A percentile compares a stretch with the other conserved stretches of the same genome.
These are phyloP conservation scores for Calonectria ilicicola DNA, from an alignment of 2,329 filamentous ascomycete species.

Conservation along the genomic window DNA sequence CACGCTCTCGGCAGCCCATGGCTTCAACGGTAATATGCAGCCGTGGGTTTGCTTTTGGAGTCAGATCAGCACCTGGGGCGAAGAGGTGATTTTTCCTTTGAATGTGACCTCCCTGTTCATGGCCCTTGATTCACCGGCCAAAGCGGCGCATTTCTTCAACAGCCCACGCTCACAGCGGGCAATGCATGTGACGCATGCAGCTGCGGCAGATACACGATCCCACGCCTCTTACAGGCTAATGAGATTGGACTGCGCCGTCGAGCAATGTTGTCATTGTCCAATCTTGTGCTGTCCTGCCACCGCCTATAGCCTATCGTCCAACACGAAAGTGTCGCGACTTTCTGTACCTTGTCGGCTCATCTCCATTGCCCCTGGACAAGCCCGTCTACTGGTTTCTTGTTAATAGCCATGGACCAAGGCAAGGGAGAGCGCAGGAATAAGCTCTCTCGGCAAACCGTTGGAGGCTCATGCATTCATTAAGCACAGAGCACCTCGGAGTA, in stretches of 20 bases:
- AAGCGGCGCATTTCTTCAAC: constrained; percentile 16
- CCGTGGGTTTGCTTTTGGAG: constrained; percentile 37
- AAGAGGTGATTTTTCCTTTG: constrained; percentile 31
- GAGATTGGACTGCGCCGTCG: constrained; percentile 1
- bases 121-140: background rate
- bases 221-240: constrained; percentile 4
- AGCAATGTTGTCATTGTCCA: constrained; percentile 5
- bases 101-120: background rate
- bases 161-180: constrained; percentile 24
- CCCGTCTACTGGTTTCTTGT: constrained; percentile 3
- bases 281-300: constrained; percentile 6
- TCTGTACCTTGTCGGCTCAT: background rate
- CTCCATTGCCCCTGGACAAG: constrained; percentile 1
- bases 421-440: constrained; percentile 5
- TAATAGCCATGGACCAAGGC: constrained; percentile 18
- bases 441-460: background rate
- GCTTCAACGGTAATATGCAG: constrained; percentile 19
- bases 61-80: constrained; percentile 31
- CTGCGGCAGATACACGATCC: constrained; percentile 20
- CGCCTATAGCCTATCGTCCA: background rate
- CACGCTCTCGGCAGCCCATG: background rate
- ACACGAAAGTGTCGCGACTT: constrained; percentile 6
- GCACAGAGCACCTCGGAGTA: background rate
- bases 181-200: constrained; percentile 34
- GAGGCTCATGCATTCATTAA: background rate